These are phyloP conservation scores for Fragaria ananassa DNA, from an alignment of 306 rosid genomes.

Conservation along the genomic window DNA sequence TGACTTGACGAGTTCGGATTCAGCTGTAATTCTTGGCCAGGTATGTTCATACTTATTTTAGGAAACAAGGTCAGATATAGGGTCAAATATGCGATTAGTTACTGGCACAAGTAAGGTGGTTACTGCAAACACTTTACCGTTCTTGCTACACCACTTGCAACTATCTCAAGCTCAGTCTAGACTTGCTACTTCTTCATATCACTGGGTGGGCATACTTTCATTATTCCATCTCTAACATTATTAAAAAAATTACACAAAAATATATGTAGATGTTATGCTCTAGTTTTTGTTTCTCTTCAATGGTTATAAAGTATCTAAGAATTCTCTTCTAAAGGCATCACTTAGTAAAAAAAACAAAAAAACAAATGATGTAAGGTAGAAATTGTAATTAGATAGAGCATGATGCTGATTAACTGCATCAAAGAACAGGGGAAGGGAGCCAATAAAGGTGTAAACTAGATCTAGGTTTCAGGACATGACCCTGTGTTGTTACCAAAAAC, in stretches of 20 bases:
- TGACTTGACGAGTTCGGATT: conserved; percentile 64
- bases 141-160: not conserved
- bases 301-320: not conserved
- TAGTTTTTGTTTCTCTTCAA: not conserved
- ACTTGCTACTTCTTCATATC: not conserved
- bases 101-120: not conserved
- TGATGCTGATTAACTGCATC: not conserved
- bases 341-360: not conserved
- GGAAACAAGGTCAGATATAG: not conserved
- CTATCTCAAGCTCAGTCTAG: not conserved
- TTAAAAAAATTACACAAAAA: not conserved
- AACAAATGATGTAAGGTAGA: not conserved
- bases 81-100: not conserved
- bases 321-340: not conserved
- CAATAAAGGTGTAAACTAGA: not conserved
- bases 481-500: not conserved
- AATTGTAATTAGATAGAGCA: not conserved
- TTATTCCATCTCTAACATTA: not conserved
- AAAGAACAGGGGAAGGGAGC: not conserved
- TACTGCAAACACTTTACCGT: not conserved
- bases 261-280: not conserved
- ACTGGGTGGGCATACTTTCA: not conserved
- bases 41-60: conserved; percentile 34
- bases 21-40: conserved; percentile 95
- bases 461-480: not conserved